Evolutionary conservation across 495 filamentous ascomycete species (phyloP).

Genomic region (Penicillium silybi): DNA sequence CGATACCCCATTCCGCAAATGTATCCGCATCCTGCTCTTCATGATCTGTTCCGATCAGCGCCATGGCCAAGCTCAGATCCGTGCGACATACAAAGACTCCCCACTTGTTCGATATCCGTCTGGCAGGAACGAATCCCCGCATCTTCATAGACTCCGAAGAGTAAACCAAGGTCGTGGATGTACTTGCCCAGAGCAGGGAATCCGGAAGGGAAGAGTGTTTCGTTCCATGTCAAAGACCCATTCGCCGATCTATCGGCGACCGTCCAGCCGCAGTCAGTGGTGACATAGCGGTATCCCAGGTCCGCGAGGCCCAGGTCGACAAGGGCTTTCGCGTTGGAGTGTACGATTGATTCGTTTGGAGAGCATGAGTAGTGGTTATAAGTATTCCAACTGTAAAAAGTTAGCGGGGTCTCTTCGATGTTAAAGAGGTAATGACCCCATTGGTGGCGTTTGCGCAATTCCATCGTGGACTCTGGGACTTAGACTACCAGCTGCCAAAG

Average conservation of each 20-base stretch:
- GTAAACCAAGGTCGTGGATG: conserved; percentile 44
- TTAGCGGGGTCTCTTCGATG: not conserved
- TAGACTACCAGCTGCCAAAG: conserved; percentile 1
- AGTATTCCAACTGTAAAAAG: conserved; percentile 45
- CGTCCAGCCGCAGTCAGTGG: conserved; percentile 56
- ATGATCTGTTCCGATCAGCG: conserved; percentile 30
- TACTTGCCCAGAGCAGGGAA: conserved; percentile 47
- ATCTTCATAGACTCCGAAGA: conserved; percentile 56
- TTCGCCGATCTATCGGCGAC: conserved; percentile 37
- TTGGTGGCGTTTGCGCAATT: conserved; percentile 28
- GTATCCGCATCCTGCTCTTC: conserved; percentile 43
- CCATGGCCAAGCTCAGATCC: not conserved
- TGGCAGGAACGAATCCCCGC: conserved; percentile 37
- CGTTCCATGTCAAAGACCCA: conserved; percentile 51
- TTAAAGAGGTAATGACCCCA: conserved; percentile 18
- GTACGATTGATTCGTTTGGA: conserved; percentile 45
- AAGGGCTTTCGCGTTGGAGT: conserved; percentile 51
- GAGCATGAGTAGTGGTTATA: conserved; percentile 53
- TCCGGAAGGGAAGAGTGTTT: conserved; percentile 47
- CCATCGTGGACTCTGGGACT: conserved; percentile 23
- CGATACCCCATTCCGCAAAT: conserved; percentile 42
- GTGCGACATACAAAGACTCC: conserved; percentile 25
- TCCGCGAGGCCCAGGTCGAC: conserved; percentile 47
- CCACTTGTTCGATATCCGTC: conserved; percentile 22
- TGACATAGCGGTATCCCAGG: conserved; percentile 53